Conservation (phyloP, 768 basidiomycete genomes). For the Pleurotus platypus region DNA sequence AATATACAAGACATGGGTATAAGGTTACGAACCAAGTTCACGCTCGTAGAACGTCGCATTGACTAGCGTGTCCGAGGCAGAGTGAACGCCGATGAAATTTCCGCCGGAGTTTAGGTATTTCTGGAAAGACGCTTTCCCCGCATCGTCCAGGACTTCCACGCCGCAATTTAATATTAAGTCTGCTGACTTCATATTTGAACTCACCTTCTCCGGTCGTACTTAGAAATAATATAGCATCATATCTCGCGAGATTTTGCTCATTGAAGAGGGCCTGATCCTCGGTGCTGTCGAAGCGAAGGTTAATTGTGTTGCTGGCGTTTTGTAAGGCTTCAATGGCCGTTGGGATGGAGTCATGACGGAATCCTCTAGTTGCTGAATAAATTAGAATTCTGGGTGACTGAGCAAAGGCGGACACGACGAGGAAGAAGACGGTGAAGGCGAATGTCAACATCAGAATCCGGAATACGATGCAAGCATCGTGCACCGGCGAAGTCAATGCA, state of each 20-base stretch:
- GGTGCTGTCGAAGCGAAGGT: constrained; percentile 57
- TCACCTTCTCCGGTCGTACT: constrained; percentile 66
- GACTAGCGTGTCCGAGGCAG: constrained; percentile 57
- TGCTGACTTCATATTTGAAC: constrained; percentile 13
- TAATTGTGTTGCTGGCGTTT: constrained; percentile 37
- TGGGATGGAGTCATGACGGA: constrained; percentile 75
- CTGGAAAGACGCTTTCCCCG: constrained; percentile 59
- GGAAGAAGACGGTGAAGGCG: constrained; percentile 5
- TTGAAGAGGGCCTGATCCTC: constrained; percentile 60
- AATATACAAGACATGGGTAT: no score
- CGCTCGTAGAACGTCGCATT: constrained; percentile 54
- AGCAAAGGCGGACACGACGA: constrained; percentile 7
- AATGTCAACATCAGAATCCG: constrained; percentile 1
- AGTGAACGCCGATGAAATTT: constrained; percentile 68
- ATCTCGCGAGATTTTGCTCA: constrained; percentile 46
- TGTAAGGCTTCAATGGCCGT: constrained; percentile 59
- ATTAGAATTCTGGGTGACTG: constrained; percentile 41
- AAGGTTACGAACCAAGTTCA: constrained; percentile 44
- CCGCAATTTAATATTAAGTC: no score
- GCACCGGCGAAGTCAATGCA: not conserved
- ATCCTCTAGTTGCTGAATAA: constrained; percentile 59
- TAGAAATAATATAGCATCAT: constrained; percentile 68
- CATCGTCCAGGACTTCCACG: constrained; percentile 51
- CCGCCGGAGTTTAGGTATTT: constrained; percentile 66
- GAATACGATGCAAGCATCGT: constrained; percentile 2